Conservation (phyloP, 495 filamentous ascomycete species). For the Penicillium coprophilum region DNA sequence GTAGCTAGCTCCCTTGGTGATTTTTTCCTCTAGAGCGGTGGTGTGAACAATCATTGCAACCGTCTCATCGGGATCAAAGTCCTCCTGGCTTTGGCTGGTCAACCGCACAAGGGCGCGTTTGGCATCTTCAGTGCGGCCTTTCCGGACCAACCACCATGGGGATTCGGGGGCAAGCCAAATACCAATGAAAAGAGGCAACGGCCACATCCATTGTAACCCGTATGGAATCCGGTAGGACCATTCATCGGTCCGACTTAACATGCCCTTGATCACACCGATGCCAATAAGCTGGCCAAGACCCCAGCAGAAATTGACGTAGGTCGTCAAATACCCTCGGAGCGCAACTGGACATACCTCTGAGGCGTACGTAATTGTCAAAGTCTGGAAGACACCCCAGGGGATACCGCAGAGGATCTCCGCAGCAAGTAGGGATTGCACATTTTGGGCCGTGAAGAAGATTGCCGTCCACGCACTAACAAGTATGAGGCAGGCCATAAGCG, state of each 20-base stretch:
- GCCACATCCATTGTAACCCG: slow-evolving; percentile 85
- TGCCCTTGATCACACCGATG: slow-evolving; percentile 67
- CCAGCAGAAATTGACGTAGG: slow-evolving; percentile 84
- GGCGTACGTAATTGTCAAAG: slow-evolving; percentile 75
- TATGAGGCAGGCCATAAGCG: slow-evolving; percentile 65
- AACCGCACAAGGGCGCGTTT: slow-evolving; percentile 66
- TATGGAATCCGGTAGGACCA: slow-evolving; percentile 72
- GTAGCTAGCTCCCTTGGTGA: slow-evolving; percentile 67
- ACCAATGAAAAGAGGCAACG: slow-evolving; percentile 68
- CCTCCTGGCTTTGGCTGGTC: slow-evolving; percentile 51
- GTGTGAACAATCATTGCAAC: slow-evolving; percentile 86
- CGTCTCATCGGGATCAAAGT: slow-evolving; percentile 73
- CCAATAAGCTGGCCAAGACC: slow-evolving; percentile 74
- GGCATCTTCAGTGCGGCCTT: slow-evolving; percentile 64
- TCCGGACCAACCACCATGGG: slow-evolving; percentile 81
- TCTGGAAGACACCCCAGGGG: slow-evolving; percentile 83
- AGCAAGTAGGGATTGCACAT: slow-evolving; percentile 64
- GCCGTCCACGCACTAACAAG: slow-evolving; percentile 67
- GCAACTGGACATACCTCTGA: slow-evolving; percentile 76
- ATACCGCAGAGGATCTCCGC: slow-evolving; percentile 77
- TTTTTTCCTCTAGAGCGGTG: slow-evolving; percentile 69
- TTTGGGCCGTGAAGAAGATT: slow-evolving; percentile 76
- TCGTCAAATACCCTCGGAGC: slow-evolving; percentile 71
- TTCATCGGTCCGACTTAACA: slow-evolving; percentile 56
- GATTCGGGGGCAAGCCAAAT: slow-evolving; percentile 72